These are phyloP conservation scores for Diplodia corticola DNA, from an alignment of 2,329 filamentous ascomycete species.

Conservation along the genomic window DNA sequence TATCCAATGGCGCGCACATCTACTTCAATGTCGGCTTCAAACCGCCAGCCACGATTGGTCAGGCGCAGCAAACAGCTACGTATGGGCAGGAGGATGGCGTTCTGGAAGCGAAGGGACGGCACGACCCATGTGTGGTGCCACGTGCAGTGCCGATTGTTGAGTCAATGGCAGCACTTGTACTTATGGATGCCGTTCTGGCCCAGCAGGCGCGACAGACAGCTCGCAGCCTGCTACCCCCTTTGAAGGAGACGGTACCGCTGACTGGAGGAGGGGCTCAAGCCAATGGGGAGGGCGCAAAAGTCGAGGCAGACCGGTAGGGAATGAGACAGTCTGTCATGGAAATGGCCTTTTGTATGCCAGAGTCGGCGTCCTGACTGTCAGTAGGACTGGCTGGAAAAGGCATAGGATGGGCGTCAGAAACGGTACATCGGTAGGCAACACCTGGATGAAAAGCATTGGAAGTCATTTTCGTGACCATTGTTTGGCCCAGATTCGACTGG, in stretches of 20 bases:
- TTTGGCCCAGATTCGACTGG: neutral
- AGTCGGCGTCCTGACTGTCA: neutral
- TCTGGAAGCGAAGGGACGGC: slow-evolving; percentile 86
- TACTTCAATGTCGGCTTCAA: slow-evolving; percentile 97
- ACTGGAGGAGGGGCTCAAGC: slow-evolving; percentile 22
- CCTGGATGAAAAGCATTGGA: neutral
- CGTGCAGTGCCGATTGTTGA: slow-evolving; percentile 87
- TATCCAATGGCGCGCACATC: slow-evolving; percentile 88
- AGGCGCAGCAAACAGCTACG: slow-evolving; percentile 78
- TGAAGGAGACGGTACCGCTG: slow-evolving; percentile 41
- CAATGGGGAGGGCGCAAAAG: slow-evolving; percentile 16
- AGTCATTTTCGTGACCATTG: neutral
- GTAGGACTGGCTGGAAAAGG: neutral
- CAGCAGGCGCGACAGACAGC: slow-evolving; percentile 64
- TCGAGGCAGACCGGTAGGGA: slow-evolving; percentile 14
- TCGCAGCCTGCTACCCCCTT: slow-evolving; percentile 39
- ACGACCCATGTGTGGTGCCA: slow-evolving; percentile 91
- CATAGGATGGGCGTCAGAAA: neutral
- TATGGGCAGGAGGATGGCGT: slow-evolving; percentile 75
- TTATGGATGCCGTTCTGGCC: slow-evolving; percentile 84
- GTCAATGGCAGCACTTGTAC: slow-evolving; percentile 82
- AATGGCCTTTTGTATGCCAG: neutral
- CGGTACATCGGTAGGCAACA: neutral
- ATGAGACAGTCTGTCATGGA: neutral
- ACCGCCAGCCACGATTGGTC: slow-evolving; percentile 87